Evolutionary conservation across 768 basidiomycete species (phyloP), one percentile per base, ranked within the genome.

Genomic region (Gautieria morchelliformis): DNA sequence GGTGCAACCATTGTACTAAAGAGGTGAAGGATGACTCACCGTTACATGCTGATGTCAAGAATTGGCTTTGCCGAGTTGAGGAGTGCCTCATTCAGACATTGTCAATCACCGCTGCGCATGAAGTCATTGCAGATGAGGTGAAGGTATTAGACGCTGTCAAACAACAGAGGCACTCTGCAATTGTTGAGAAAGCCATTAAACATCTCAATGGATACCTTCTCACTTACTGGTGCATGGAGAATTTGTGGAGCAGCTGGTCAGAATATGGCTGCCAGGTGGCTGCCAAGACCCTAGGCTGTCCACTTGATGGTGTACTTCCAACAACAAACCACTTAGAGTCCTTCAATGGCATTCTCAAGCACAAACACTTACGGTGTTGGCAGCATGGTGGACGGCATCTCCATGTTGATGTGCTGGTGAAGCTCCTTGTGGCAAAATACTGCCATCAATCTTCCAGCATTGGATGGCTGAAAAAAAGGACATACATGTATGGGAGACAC

Each of bases 311-410:
- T 4, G 66, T 75, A 4, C 27, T 73, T 5, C 63, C 70, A 0
- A 73, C 71, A 1, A 72, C 65, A n/a, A 73, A 73, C 58, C 67
- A 65, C 46, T 66, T 75, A 8, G 71, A 75, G 58, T 67, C 69
- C 1, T 73, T 75, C 63, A 75, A 75, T 51, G 60, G 66, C 5
- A 41, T 68, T 15, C 58, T 75, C 1, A 74, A 75, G 60, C 47
- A 59, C 2, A 70, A 67, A 37, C 60, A 71, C 46, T 11, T 73
- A 0, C 61, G 22, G 0, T 61, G 56, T 27, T 66, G 61, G 63
- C 64, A 67, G 42, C 64, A 62, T 20, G 61, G 60, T 33, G 71
- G 71, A n/a, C n/a, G n/a, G n/a, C n/a, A n/a, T n/a, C n/a, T n/a
- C n/a, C n/a, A n/a, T n/a, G n/a, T n/a, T n/a, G n/a, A n/a, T n/a